Evolutionary conservation across 495 filamentous ascomycete genomes (phyloP).

Genomic region (Neurospora africana): DNA sequence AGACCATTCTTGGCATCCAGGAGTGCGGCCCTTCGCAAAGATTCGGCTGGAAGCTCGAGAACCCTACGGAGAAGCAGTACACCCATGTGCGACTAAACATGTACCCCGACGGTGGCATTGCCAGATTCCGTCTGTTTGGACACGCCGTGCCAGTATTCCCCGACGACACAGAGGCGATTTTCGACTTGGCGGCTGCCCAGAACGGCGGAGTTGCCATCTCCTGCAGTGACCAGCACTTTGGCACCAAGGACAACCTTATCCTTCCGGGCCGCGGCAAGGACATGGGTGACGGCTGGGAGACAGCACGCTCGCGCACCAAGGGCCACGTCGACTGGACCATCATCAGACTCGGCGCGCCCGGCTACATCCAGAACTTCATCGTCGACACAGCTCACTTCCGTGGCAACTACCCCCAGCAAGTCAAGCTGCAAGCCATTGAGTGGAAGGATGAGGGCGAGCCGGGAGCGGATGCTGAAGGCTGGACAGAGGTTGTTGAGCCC

Average conservation of each 20-base stretch:
- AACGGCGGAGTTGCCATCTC: constrained; percentile 68
- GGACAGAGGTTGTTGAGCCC: constrained; percentile 56
- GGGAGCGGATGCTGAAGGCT: constrained; percentile 49
- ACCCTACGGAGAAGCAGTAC: constrained; percentile 51
- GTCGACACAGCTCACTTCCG: constrained; percentile 86
- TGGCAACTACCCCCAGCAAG: constrained; percentile 77
- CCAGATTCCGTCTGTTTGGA: constrained; percentile 73
- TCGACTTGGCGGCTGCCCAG: constrained; percentile 75
- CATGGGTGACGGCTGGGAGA: constrained; percentile 97
- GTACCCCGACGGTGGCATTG: constrained; percentile 94
- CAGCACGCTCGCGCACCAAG: constrained; percentile 61
- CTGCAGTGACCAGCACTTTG: constrained; percentile 81
- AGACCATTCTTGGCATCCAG: constrained; percentile 56
- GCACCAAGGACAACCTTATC: constrained; percentile 70
- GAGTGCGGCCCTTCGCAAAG: constrained; percentile 67
- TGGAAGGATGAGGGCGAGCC: constrained; percentile 45
- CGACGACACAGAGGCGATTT: constrained; percentile 45
- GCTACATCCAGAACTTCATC: constrained; percentile 58
- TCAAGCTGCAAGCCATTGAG: constrained; percentile 57
- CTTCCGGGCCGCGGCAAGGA: constrained; percentile 78
- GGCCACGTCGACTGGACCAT: constrained; percentile 84
- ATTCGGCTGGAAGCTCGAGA: constrained; percentile 65
- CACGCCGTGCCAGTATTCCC: constrained; percentile 65
- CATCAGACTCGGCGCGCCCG: constrained; percentile 62
- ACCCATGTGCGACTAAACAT: constrained; percentile 81